These are phyloP conservation scores for Penicillium freii DNA, from an alignment of 2,329 filamentous ascomycete species.

Conservation along the genomic window DNA sequence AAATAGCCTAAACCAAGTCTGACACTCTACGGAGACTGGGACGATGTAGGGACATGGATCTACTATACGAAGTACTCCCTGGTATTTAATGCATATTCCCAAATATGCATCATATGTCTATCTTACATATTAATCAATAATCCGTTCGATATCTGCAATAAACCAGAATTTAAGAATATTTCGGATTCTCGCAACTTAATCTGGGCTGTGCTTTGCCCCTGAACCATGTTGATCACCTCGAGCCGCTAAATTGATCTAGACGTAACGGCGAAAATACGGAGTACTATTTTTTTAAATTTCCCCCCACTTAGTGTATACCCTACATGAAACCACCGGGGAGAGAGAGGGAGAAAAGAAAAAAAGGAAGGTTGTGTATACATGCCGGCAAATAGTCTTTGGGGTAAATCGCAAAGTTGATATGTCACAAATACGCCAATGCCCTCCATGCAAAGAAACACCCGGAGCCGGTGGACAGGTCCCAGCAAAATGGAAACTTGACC, in stretches of 20 bases:
- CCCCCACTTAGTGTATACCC: not conserved
- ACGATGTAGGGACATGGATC: not conserved
- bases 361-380: not conserved
- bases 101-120: not conserved
- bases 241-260: slow-evolving; percentile 1
- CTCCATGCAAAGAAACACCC: slow-evolving; percentile 6
- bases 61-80: not conserved
- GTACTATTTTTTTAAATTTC: not conserved
- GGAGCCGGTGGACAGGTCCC: not conserved
- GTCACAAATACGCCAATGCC: slow-evolving; percentile 7
- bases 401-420: slow-evolving; percentile 5
- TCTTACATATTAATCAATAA: slow-evolving; percentile 7
- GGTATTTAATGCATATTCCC: not conserved
- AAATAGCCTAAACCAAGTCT: slow-evolving; percentile 1
- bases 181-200: not conserved
- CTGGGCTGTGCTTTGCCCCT: slow-evolving; percentile 12
- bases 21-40: not conserved
- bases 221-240: slow-evolving; percentile 7
- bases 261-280: not conserved
- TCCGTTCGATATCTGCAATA: not conserved
- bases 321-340: not conserved
- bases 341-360: not conserved
- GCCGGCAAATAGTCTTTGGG: slow-evolving; percentile 1
- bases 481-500: not conserved
- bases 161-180: not conserved